These are phyloP conservation scores for Aethionema arabicum DNA, from an alignment of 345 rosid genomes.

Conservation along the genomic window DNA sequence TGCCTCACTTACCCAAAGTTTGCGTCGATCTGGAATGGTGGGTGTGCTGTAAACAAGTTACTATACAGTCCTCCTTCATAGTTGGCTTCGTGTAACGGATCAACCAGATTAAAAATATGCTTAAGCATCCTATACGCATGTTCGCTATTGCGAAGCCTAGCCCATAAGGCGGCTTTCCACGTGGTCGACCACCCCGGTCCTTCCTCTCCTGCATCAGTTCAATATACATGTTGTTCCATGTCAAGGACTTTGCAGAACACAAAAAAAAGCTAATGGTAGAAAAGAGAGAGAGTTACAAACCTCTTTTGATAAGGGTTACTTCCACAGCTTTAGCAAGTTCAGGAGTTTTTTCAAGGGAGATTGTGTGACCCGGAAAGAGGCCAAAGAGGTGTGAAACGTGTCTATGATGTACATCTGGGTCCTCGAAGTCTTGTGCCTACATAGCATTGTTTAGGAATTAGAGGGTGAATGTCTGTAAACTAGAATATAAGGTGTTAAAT, in stretches of 20 bases:
- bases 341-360: slow-evolving; percentile 61
- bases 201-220: slow-evolving; percentile 63
- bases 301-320: slow-evolving; percentile 70
- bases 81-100: slow-evolving; percentile 58
- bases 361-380: slow-evolving; percentile 84
- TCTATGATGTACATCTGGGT: slow-evolving; percentile 76
- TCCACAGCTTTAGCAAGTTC: slow-evolving; percentile 80
- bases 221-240: background rate
- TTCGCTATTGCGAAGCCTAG: slow-evolving; percentile 69
- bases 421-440: slow-evolving; percentile 78
- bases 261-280: background rate
- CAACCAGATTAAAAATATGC: slow-evolving; percentile 68
- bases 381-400: slow-evolving; percentile 94
- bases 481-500: background rate
- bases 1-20: slow-evolving; percentile 77
- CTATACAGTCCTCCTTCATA: slow-evolving; percentile 83
- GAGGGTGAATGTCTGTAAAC: background rate
- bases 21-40: slow-evolving; percentile 98
- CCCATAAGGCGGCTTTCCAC: slow-evolving; percentile 93
- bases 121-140: slow-evolving; percentile 74
- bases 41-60: slow-evolving; percentile 90
- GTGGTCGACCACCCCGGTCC: slow-evolving; percentile 97
- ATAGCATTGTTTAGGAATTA: background rate
- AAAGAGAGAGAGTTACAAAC: slow-evolving; percentile 37
- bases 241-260: slow-evolving; percentile 3